A percentile compares a stretch with the other conserved stretches of the same genome.
Conservation (phyloP, 352 stramenopile species). For the Phytophthora cryptogea region DNA sequence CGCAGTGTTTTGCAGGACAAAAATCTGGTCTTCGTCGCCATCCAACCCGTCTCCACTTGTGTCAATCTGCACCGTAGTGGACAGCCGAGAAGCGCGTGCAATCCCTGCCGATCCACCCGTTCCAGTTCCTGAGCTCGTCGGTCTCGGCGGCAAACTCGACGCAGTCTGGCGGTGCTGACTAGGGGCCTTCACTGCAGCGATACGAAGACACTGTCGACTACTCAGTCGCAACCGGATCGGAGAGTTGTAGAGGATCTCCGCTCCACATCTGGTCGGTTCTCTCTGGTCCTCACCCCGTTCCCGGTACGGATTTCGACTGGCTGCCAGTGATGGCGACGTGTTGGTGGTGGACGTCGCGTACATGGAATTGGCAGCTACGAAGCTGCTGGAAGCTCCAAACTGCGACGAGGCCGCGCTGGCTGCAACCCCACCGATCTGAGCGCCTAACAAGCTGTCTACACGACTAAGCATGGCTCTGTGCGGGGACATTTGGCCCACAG, state of each 20-base stretch:
- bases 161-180: conserved; percentile 8
- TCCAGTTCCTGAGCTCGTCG: conserved; percentile 15
- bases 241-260: conserved; percentile 76
- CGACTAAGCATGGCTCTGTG: conserved; percentile 65
- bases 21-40: conserved; percentile 79
- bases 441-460: conserved; percentile 56
- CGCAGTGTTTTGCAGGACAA: conserved; percentile 76
- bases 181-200: conserved; percentile 35
- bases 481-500: conserved; percentile 49
- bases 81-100: conserved; percentile 18
- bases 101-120: conserved; percentile 20
- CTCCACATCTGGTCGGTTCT: conserved; percentile 67
- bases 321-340: conserved; percentile 15
- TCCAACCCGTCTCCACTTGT: conserved; percentile 64
- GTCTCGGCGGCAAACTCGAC: conserved; percentile 36
- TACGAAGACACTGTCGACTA: conserved; percentile 70
- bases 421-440: conserved; percentile 1
- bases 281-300: conserved; percentile 45
- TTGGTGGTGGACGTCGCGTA: conserved; percentile 20
- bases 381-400: conserved; percentile 20
- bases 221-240: conserved; percentile 68
- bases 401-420: conserved; percentile 18
- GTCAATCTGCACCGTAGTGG: conserved; percentile 45
- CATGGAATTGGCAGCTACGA: conserved; percentile 8
- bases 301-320: conserved; percentile 11